phyloP scores from a whole-genome alignment of 148 eudicot species.

The Fallopia convolvulus region DNA sequence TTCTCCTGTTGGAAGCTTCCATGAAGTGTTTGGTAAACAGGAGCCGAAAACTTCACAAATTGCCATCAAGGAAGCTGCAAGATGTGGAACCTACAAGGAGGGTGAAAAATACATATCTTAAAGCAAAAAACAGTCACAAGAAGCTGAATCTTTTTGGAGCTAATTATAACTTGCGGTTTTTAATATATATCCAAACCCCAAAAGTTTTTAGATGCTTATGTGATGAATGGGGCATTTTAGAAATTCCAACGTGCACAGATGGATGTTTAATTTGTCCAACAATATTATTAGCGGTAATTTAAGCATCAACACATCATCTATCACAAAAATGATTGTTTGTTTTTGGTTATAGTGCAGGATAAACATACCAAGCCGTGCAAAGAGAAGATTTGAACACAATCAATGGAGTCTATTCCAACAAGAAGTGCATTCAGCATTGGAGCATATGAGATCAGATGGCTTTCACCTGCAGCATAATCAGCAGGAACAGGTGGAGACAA shows the following conservation, averaged over 20 bases:
- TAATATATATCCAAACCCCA: too few relatives aligned
- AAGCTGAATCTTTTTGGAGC: neutral
- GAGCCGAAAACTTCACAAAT: conserved; percentile 94
- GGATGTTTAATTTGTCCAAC: neutral
- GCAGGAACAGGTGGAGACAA: conserved; percentile 73
- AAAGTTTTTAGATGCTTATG: neutral
- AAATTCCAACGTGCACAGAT: neutral
- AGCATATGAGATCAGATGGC: conserved; percentile 70
- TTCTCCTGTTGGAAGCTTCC: conserved; percentile 75
- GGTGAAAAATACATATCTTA: neutral
- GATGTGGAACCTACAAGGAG: conserved; percentile 71
- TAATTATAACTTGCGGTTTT: too few relatives aligned
- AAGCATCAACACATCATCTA: neutral
- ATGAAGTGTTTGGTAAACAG: conserved; percentile 57
- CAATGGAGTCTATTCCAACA: conserved; percentile 79
- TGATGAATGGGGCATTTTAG: neutral
- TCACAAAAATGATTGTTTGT: neutral
- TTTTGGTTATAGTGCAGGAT: neutral
- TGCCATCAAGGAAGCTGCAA: conserved; percentile 91
- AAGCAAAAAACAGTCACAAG: neutral
- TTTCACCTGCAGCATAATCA: conserved; percentile 45
- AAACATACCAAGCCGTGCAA: conserved; percentile 85
- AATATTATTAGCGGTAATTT: neutral
- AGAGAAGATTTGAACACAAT: conserved; percentile 88
- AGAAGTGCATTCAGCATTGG: conserved; percentile 87